Evolutionary conservation across 805 yeast species (phyloP), one percentile per base, ranked within the genome.

Genomic region (Kuraishia floccosa): DNA sequence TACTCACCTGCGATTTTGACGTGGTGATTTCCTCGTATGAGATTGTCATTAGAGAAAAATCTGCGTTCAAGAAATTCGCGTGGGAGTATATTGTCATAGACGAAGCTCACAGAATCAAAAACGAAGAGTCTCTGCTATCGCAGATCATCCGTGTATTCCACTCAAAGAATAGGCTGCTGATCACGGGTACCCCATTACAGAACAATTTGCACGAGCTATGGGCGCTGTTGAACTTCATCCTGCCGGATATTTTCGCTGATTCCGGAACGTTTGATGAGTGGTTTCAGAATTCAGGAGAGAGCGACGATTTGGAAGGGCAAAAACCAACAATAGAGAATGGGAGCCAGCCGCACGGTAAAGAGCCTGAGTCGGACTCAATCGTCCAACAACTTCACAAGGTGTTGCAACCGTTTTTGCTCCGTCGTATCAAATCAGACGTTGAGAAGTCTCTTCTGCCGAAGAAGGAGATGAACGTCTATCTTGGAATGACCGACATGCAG

Each of bases 181-280:
- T 81, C 33, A 81, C 91, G 0, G 91, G 91, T 52, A 81, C 91
- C 1, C 91, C 91, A 6, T 57, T 81, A 36, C 91, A 81, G 50
- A 81, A 81, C 46, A 81, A 81, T 43, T 53, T 81, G 30, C 85
- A 77, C 46, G 91, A 81, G 52, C 57, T 81, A 35, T 81, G 91
- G 91, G 89, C 91, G 0, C 57, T 81, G 38, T 58, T 81, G 40
- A 81, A 81, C 39, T 81, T 81, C 49, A 61, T 81, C 23, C 56
- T 81, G 25, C 93, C 93, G 3, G 91, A 81, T 52, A 76, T 81
- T 10, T 81, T 81, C 46, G 71, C 81, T 0, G 83, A 78, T 46
- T 64, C 79, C 11, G 80, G 68, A 34, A 69, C 77, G 4, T 82
- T 82, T 49, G 89, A 80, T 47, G 74, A 65, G 27, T 81, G 89